Conservation (phyloP, 805 yeast species). For the Myxozyma mucilagina region DNA sequence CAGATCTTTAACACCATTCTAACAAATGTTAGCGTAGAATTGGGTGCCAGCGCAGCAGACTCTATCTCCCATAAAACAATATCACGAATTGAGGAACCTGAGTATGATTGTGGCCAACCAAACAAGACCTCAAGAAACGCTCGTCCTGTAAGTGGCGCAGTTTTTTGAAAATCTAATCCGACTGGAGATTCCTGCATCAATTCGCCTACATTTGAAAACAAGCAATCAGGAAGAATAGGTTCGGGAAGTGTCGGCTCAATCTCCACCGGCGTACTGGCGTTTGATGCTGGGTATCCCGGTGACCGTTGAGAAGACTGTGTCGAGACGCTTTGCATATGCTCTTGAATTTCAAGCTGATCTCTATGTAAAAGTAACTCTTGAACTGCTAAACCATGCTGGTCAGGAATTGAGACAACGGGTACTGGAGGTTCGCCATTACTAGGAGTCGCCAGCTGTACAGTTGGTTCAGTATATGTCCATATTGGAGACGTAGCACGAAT, state of each 20-base stretch:
- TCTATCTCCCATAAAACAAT: conserved; percentile 15
- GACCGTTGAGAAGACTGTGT: background rate
- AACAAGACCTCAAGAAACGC: conserved; percentile 13
- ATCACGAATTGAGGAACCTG: conserved; percentile 1
- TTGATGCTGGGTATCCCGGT: background rate
- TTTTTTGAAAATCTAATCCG: conserved; percentile 2
- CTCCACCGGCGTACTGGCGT: conserved; percentile 3
- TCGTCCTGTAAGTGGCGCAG: background rate
- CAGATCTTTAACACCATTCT: conserved; percentile 17
- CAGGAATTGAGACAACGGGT: conserved; percentile 9
- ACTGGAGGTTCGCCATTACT: conserved; percentile 2
- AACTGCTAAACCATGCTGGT: conserved; percentile 7
- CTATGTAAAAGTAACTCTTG: conserved; percentile 3
- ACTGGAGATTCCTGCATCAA: conserved; percentile 23
- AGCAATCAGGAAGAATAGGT: conserved; percentile 29
- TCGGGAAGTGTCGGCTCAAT: conserved; percentile 20
- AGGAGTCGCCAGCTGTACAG: background rate
- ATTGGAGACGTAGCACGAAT: conserved; percentile 28
- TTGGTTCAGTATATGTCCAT: conserved; percentile 25
- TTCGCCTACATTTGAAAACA: conserved; percentile 24
- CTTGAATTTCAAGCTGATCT: background rate
- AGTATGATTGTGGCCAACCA: conserved; percentile 10
- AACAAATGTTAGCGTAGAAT: conserved; percentile 1
- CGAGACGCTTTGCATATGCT: background rate
- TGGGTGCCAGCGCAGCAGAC: background rate